Base-by-base conservation (phyloP, 2,329 filamentous ascomycete species). In the Xylaria digitata region DNA sequence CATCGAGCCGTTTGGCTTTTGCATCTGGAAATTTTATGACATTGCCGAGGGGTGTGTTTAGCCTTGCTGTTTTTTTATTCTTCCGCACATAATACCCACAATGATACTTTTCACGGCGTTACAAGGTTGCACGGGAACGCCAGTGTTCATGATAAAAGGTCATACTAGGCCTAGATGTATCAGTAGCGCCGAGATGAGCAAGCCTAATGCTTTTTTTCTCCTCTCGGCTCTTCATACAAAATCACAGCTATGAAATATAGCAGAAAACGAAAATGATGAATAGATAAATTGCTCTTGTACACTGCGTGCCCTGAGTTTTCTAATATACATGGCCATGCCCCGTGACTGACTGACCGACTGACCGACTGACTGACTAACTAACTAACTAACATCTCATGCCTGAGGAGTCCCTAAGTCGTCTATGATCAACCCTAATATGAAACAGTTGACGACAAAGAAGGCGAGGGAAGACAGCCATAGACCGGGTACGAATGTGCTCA, bases 391-490 rank as follows among this genome's bases (percentile, higher is more conserved):
- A 54, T 52, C 1, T 60, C 15, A 43, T 48, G 13, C 8, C 32
- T 52, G 50, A 49, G 32, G 32, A 40, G 9, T 30, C 7, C 56
- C 79, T 2, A 83, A 84, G 78, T 98, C 96, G 1, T 78, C 77
- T 6, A 97, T 86, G 49, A 98, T 89, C 53, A 96, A 82, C 0
- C 92, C 92, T 45, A 99, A 77, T 61, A 98, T 92, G 89, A 93
- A 96, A 72, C 89, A 90, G 77, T 99, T 98, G 17, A 94, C 87
- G 1, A 89, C 78, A 77, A 97, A 98, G 81, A 99, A 98, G 0
- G 81, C 81, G 15, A 97, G 78, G 0, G 92, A 91, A 0, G 93
- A 85, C 0, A 87, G 70, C 88, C 93, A 98, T 1, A 99, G 82
- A 0, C 94, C 94, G 0, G 94, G 94, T 9, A 93, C 86, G 76